These are phyloP conservation scores for Chlamydomonas asymmetrica DNA, from an alignment of 139 green algal genomes.

Conservation along the genomic window DNA sequence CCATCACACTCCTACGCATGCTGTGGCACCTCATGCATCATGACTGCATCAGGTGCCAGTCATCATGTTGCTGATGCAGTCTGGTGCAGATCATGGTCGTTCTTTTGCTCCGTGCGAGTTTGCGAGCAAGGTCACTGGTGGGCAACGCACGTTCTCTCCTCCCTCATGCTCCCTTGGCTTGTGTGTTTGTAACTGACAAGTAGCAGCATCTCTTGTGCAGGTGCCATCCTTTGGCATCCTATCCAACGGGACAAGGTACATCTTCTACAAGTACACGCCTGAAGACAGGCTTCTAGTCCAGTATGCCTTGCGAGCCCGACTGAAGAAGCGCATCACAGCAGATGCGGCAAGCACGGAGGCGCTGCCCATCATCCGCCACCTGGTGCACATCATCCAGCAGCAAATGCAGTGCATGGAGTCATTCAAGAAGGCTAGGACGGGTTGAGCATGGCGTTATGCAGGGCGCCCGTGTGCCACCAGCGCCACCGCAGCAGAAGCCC, in stretches of 20 bases:
- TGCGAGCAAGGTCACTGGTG: no score
- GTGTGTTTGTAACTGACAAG: slow-evolving; percentile 5
- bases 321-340: slow-evolving; percentile 1
- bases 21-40: no score
- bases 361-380: slow-evolving; percentile 10
- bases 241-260: slow-evolving; percentile 26
- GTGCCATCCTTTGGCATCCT: slow-evolving; percentile 33
- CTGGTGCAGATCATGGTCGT: no score
- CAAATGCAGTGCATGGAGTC: slow-evolving; percentile 14
- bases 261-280: slow-evolving; percentile 30
- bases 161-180: slow-evolving; percentile 3
- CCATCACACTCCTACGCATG: no score
- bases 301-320: background rate
- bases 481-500: no score
- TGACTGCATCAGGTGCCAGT: no score
- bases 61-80: no score
- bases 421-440: slow-evolving; percentile 1
- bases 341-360: background rate
- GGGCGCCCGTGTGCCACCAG: no score
- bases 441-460: no score
- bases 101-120: no score
- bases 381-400: slow-evolving; percentile 6
- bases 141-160: background rate
- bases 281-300: background rate
- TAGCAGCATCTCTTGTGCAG: slow-evolving; percentile 10